A percentile compares a stretch with the other conserved stretches of the same genome.
phyloP scores from a whole-genome alignment of 2,329 filamentous ascomycete species.

The Huntiella decipiens region DNA sequence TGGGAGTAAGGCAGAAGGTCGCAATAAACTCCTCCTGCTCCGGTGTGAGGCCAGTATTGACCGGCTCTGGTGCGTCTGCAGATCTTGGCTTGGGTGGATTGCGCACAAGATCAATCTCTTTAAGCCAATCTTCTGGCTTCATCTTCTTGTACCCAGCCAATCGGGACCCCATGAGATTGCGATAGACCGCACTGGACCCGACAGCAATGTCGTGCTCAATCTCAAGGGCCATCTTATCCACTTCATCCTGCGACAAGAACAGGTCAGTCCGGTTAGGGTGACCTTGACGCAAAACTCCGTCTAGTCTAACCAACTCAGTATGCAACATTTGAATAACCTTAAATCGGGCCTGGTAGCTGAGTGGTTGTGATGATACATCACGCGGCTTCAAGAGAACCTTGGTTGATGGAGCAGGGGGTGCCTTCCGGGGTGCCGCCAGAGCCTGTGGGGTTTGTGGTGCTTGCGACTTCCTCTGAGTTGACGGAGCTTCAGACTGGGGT shows the following conservation, averaged over 20 bases:
- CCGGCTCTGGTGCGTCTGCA: slow-evolving; percentile 22
- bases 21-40: slow-evolving; percentile 51
- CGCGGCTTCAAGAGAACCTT: slow-evolving; percentile 3
- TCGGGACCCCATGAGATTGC: slow-evolving; percentile 65
- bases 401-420: not conserved
- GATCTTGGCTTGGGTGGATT: slow-evolving; percentile 3
- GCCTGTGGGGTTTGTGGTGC: too few relatives aligned
- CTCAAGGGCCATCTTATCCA: slow-evolving; percentile 51
- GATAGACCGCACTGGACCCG: slow-evolving; percentile 52
- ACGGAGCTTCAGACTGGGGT: too few relatives aligned
- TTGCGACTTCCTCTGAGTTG: too few relatives aligned
- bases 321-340: slow-evolving; percentile 10
- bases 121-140: slow-evolving; percentile 45
- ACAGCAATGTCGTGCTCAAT: slow-evolving; percentile 60
- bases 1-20: slow-evolving; percentile 41
- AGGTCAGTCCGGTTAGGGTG: slow-evolving; percentile 18
- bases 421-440: not conserved
- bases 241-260: slow-evolving; percentile 41
- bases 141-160: slow-evolving; percentile 63
- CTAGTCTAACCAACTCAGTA: slow-evolving; percentile 6
- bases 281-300: slow-evolving; percentile 4
- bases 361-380: slow-evolving; percentile 1
- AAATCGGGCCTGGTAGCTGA: slow-evolving; percentile 4
- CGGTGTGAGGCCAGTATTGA: slow-evolving; percentile 51
- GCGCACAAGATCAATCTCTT: slow-evolving; percentile 8